phyloP scores from a whole-genome alignment of 2,329 filamentous ascomycete species.

The Aspergillus floridensis region DNA sequence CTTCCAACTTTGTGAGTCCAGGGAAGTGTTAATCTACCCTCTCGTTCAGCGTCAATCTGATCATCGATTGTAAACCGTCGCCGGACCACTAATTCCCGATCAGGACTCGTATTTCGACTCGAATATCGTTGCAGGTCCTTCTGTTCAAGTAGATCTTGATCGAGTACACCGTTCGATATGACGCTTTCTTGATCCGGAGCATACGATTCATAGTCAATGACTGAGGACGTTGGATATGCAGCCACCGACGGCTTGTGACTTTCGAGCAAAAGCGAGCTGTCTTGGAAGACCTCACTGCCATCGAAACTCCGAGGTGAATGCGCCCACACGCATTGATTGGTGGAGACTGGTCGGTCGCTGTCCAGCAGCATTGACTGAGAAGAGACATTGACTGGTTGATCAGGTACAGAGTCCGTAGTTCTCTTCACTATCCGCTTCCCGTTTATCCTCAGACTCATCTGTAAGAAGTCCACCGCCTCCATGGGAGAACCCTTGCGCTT shows the following conservation, averaged over 20 bases:
- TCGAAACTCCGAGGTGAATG: background rate
- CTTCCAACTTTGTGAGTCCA: background rate
- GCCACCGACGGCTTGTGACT: background rate
- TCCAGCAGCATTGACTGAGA: conserved; percentile 38
- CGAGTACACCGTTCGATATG: background rate
- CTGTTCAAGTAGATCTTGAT: background rate
- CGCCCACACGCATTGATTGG: background rate
- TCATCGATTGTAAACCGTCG: conserved; percentile 29
- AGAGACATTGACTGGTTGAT: conserved; percentile 18
- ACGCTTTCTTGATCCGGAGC: background rate
- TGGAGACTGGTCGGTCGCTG: conserved; percentile 15
- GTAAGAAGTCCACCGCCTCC: conserved; percentile 8
- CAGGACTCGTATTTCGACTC: background rate
- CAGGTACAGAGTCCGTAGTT: background rate
- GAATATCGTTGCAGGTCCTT: background rate
- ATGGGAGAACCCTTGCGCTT: conserved; percentile 1
- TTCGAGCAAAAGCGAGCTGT: background rate
- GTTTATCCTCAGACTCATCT: conserved; percentile 25
- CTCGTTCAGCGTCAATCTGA: conserved; percentile 24
- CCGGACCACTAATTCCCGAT: background rate
- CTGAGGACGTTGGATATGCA: background rate
- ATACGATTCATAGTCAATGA: background rate
- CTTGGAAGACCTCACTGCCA: background rate
- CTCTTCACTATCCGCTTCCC: conserved; percentile 17
- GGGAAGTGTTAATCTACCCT: conserved; percentile 6